Evolutionary conservation across 2,329 filamentous ascomycete genomes (phyloP).

Genomic region (Arthrocladium fulminans): DNA sequence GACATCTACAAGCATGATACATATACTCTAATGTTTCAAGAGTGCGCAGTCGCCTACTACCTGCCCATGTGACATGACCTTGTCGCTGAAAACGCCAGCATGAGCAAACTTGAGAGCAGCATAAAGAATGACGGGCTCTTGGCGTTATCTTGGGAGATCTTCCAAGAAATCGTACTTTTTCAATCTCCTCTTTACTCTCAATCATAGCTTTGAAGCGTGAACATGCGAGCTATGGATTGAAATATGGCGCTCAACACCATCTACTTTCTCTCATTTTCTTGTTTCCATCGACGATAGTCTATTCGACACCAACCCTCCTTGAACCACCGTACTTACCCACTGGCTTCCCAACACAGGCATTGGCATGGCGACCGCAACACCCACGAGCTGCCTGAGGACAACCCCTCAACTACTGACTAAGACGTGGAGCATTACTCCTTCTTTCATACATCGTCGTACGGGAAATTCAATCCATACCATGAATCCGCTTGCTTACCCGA

Average conservation of each 20-base stretch:
- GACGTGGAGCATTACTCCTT: conserved; percentile 8
- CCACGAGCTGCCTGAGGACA: conserved; percentile 1
- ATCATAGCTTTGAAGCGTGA: neutral
- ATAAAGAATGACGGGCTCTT: neutral
- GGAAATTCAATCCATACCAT: conserved; percentile 17
- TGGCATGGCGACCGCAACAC: conserved; percentile 1
- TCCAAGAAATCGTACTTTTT: no score
- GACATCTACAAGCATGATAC: no score
- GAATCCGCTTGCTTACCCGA: conserved; percentile 20
- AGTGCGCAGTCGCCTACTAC: neutral
- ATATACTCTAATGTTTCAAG: no score
- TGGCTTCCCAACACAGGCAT: neutral
- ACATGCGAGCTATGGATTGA: neutral
- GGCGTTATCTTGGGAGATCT: neutral
- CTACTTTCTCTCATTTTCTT: neutral
- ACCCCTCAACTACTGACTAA: conserved; percentile 5
- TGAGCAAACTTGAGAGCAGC: neutral
- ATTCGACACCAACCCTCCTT: neutral
- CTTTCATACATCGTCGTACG: conserved; percentile 16
- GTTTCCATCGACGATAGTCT: no score
- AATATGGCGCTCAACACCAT: neutral
- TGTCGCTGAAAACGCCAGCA: neutral
- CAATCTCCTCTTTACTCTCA: neutral
- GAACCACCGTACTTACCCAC: no score
- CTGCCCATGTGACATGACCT: no score